Evolutionary conservation across 305 asterid species (phyloP).

Genomic region (Fraxinus angustifolia): DNA sequence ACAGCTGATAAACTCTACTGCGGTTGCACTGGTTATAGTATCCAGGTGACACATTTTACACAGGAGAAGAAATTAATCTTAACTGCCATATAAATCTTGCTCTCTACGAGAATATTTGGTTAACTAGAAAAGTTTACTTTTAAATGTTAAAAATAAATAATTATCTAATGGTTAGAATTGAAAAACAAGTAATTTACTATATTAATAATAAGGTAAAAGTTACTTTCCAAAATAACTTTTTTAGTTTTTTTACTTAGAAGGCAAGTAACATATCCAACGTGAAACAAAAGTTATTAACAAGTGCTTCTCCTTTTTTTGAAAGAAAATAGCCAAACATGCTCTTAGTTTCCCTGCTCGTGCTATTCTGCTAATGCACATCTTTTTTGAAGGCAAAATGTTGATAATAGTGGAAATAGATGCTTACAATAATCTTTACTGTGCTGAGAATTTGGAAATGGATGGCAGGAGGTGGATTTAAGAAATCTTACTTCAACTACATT

Average conservation of each 20-base stretch:
- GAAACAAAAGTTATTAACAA: not conserved
- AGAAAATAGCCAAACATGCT: not conserved
- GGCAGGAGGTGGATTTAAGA: conserved; percentile 71
- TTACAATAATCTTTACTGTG: not conserved
- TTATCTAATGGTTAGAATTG: not conserved
- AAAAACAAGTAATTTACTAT: not conserved
- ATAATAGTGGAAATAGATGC: not conserved
- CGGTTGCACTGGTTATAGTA: conserved; percentile 62
- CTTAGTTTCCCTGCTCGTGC: not conserved
- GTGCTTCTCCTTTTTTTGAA: not conserved
- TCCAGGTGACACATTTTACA: conserved; percentile 44
- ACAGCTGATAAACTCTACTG: conserved; percentile 66
- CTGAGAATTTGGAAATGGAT: conserved; percentile 3
- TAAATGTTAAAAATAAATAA: not conserved
- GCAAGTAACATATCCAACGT: not conserved
- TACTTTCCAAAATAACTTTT: not conserved
- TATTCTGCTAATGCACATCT: not conserved
- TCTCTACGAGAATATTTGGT: not conserved
- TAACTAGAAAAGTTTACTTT: not conserved
- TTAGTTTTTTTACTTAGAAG: not conserved
- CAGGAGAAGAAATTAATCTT: not conserved
- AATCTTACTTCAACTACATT: conserved; percentile 50
- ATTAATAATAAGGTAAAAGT: not conserved
- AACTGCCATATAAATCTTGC: not conserved
- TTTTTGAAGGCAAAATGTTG: not conserved